Base-by-base conservation (phyloP, 2,329 filamentous ascomycete species). In the Graphilbum sp. region DNA sequence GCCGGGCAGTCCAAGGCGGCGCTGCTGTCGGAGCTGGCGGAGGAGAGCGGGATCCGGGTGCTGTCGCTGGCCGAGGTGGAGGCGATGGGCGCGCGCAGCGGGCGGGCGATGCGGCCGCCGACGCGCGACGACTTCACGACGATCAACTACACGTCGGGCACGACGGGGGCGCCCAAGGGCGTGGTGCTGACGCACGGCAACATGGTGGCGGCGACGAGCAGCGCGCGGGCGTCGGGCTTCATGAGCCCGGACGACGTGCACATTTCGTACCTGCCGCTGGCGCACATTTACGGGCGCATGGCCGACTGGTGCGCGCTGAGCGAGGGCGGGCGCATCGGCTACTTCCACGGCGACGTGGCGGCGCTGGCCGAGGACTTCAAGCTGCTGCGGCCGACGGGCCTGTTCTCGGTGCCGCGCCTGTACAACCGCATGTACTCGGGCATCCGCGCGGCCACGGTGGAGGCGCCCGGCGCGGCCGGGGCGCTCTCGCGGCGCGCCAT, bases 281-380 rank as follows among this genome's bases (percentile, higher is more conserved):
- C 90, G 10, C 90, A 98, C 55, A 96, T 98, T 50, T 95, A 84
- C 56, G 82, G 87, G 46, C 79, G 90, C 39, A 67, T 95, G 47
- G 66, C 77, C 31, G 90, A 98, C 54, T 81, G 92, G 54, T 64
- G 67, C 4, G 71, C 74, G 13, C 64, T 95, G 15, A 73, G 79
- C 50, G 67, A 72, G 37, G 87, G 85, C 39, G 73, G 72, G 25
- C 63, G 73, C 9, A 76, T 95, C 49, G 90, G 88, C 12, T 98
- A 88, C 58, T 98, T 95, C 70, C 84, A 90, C 49, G 90, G 90
- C 39, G 85, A 95, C 52, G 79, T 95, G 44, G 54, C 81, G 12
- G 81, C 82, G 45, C 64, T 98, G 16, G 76, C 92, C 1, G 90
- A 98, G 41, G 90, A 98, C 53, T 60, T 98, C 61, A 93, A 96